phyloP scores from a whole-genome alignment of 495 filamentous ascomycete genomes.

The Bombardia bombarda region DNA sequence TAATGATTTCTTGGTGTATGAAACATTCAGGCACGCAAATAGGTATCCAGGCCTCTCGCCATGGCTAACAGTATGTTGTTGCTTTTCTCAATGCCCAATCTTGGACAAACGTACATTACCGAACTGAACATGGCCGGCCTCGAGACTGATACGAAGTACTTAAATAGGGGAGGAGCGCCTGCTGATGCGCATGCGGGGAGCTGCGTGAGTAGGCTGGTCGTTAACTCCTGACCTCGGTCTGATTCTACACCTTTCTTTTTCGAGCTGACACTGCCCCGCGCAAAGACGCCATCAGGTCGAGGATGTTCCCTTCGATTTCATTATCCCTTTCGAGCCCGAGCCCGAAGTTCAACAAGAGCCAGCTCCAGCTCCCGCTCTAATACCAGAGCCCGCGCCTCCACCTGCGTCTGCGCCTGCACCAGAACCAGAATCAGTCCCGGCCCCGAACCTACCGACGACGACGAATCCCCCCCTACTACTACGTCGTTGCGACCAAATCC shows the following conservation, averaged over 20 bases:
- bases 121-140: background rate
- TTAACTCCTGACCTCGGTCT: background rate
- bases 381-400: constrained; percentile 10
- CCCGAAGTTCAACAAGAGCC: too few species aligned
- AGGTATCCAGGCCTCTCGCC: too few species aligned
- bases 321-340: constrained; percentile 29
- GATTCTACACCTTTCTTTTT: background rate
- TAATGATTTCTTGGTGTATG: too few species aligned
- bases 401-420: constrained; percentile 11
- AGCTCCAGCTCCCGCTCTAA: background rate
- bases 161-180: constrained; percentile 43
- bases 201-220: too few species aligned
- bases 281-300: constrained; percentile 38
- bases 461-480: background rate
- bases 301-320: constrained; percentile 37
- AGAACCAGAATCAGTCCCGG: background rate
- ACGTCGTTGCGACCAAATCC: constrained; percentile 27
- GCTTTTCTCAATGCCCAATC: background rate
- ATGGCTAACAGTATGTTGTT: constrained; percentile 1
- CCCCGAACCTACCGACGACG: background rate
- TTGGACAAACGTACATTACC: too few species aligned
- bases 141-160: background rate
- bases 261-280: constrained; percentile 4
- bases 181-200: constrained; percentile 44
- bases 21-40: too few species aligned